Evolutionary conservation across 208 protist species (phyloP).

Genomic region (Leishmania guyanensis): DNA sequence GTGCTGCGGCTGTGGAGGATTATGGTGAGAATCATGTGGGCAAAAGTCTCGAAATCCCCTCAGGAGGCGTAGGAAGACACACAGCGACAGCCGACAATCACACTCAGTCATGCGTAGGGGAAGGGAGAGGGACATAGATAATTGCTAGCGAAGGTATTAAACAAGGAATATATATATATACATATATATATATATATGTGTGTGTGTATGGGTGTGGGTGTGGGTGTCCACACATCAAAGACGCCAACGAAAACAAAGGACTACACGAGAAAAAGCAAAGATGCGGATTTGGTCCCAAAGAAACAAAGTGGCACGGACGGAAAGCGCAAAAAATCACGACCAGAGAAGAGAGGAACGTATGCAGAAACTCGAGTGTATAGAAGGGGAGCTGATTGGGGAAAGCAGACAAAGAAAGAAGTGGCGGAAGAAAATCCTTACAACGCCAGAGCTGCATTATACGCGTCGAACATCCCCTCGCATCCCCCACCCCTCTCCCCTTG

Average conservation of each 20-base stretch:
- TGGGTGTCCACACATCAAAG: neutral
- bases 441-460: neutral
- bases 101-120: neutral
- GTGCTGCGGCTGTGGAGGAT: neutral
- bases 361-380: neutral
- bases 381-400: neutral
- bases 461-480: neutral
- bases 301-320: neutral
- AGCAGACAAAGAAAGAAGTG: neutral
- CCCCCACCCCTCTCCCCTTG: neutral
- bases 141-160: conserved; percentile 27
- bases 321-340: conserved; percentile 5
- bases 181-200: neutral
- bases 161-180: conserved; percentile 13
- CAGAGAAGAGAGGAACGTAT: neutral
- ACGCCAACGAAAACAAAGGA: neutral
- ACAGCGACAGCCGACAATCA: neutral
- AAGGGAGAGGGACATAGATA: conserved; percentile 13
- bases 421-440: neutral
- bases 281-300: neutral
- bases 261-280: conserved; percentile 4
- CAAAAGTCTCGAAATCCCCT: neutral
- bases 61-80: neutral
- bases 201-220: neutral
- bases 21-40: neutral